Evolutionary conservation across 805 yeast species (phyloP).

Genomic region (Nakazawaea pomicola): DNA sequence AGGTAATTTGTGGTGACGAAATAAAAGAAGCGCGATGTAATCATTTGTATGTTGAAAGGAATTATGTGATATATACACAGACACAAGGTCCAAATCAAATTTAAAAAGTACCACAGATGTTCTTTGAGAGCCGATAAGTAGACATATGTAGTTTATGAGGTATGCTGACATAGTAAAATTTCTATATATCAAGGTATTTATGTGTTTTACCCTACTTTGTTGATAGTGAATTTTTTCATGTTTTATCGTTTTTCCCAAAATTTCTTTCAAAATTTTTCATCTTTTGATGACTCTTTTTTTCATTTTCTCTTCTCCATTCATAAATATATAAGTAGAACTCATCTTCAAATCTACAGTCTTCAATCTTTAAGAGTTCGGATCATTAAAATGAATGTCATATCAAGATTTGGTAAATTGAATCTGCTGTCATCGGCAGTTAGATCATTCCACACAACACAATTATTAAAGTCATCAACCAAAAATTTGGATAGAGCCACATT

Average conservation of each 20-base stretch:
- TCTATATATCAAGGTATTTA: too few species aligned
- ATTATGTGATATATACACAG: too few species aligned
- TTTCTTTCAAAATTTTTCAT: constrained; percentile 15
- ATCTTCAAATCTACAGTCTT: too few species aligned
- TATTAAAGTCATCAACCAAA: constrained; percentile 23
- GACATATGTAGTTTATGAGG: too few species aligned
- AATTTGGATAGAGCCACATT: constrained; percentile 77
- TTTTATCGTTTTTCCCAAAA: constrained; percentile 6
- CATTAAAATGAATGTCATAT: constrained; percentile 16
- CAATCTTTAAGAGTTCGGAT: too few species aligned
- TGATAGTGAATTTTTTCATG: constrained; percentile 13
- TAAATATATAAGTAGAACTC: not conserved
- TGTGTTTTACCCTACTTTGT: constrained; percentile 16
- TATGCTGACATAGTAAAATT: too few species aligned
- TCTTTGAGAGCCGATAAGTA: too few species aligned
- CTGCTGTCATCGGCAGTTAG: constrained; percentile 16
- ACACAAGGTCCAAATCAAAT: too few species aligned
- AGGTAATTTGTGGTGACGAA: too few species aligned
- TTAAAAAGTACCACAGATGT: too few species aligned
- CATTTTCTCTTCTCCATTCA: not conserved
- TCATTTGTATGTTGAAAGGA: constrained; percentile 15
- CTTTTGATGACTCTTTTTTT: not conserved
- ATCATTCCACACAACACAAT: constrained; percentile 21
- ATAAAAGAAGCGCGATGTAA: constrained; percentile 7
- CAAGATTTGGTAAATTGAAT: constrained; percentile 23